phyloP scores from a whole-genome alignment of 768 basidiomycete genomes.

The Leucosporidium scottii region DNA sequence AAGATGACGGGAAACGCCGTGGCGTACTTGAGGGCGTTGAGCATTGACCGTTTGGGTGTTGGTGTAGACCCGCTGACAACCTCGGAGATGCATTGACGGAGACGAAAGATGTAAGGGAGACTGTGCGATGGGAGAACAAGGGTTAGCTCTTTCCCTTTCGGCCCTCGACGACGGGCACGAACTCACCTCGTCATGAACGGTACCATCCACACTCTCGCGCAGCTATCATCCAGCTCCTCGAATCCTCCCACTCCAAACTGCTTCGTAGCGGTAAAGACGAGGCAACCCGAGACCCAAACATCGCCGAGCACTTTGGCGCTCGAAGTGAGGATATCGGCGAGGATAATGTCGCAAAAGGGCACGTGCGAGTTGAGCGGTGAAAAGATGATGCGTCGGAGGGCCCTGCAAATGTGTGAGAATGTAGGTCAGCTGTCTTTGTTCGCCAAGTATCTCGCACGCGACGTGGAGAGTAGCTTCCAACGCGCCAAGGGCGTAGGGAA shows the following conservation, averaged over 20 bases:
- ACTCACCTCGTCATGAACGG: constrained; percentile 35
- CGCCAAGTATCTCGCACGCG: not conserved
- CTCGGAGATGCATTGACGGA: constrained; percentile 90
- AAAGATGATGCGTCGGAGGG: constrained; percentile 65
- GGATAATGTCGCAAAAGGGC: constrained; percentile 83
- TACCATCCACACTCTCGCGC: constrained; percentile 31
- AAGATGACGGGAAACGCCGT: constrained; percentile 94
- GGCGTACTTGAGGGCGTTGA: constrained; percentile 93
- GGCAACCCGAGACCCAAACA: constrained; percentile 63
- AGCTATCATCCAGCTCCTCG: constrained; percentile 5
- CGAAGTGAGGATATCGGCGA: constrained; percentile 92
- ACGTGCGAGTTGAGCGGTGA: constrained; percentile 57
- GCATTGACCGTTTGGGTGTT: constrained; percentile 63
- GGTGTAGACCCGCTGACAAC: constrained; percentile 56
- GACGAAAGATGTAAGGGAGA: constrained; percentile 79
- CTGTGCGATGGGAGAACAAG: constrained; percentile 45
- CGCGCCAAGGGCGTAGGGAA: not conserved
- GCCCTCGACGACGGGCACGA: no score
- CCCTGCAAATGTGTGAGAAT: constrained; percentile 46
- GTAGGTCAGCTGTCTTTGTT: not conserved
- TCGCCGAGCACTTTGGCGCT: constrained; percentile 96
- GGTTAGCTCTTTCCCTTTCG: not conserved
- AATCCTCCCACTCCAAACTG: constrained; percentile 10
- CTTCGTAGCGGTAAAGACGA: constrained; percentile 2
- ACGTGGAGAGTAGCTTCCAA: not conserved